A percentile compares a stretch with the other conserved stretches of the same genome.
phyloP scores from a whole-genome alignment of 345 rosid species.

The Conringia planisiliqua region DNA sequence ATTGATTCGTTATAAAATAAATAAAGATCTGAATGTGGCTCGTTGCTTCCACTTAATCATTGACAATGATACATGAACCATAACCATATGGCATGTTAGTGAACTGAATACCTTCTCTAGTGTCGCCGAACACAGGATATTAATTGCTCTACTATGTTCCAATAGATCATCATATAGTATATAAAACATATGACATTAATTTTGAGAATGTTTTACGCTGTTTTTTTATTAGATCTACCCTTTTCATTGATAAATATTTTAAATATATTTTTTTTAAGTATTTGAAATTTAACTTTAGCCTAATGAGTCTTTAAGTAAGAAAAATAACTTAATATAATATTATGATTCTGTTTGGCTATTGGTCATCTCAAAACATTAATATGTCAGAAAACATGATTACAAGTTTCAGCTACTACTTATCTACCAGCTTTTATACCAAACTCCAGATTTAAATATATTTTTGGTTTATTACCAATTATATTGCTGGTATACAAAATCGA shows the following conservation, averaged over 20 bases:
- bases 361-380: neutral
- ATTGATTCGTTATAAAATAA: neutral
- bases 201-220: neutral
- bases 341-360: neutral
- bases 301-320: neutral
- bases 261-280: neutral
- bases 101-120: slow-evolving; percentile 1
- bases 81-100: slow-evolving; percentile 13
- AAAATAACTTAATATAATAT: neutral
- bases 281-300: neutral
- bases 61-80: slow-evolving; percentile 25
- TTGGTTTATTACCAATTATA: neutral
- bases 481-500: neutral
- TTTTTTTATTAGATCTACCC: neutral
- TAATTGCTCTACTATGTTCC: neutral
- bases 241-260: neutral
- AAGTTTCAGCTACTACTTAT: neutral
- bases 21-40: slow-evolving; percentile 17
- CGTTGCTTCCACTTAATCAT: slow-evolving; percentile 25
- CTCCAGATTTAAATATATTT: neutral
- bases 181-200: neutral
- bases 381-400: neutral
- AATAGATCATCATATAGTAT: neutral
- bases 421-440: neutral
- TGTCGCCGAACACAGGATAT: neutral